These are phyloP conservation scores for Seminavis robusta DNA, from an alignment of 108 stramenopile genomes.

Conservation along the genomic window DNA sequence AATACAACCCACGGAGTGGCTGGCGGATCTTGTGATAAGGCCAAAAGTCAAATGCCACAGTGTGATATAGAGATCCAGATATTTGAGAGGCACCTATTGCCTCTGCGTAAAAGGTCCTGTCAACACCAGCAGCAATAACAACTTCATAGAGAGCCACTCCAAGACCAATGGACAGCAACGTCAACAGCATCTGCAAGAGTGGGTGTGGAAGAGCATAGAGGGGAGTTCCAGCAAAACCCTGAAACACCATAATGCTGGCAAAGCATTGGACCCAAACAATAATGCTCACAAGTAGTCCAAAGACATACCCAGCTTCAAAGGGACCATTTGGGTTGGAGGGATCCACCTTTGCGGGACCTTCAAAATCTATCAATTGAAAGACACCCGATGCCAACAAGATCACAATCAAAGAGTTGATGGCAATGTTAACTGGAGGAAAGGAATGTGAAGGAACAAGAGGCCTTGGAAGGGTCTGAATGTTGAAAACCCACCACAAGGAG, in stretches of 20 bases:
- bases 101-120: background rate
- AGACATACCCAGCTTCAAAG: background rate
- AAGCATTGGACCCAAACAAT: slow-evolving; percentile 5
- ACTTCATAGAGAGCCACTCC: background rate
- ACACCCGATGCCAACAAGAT: background rate
- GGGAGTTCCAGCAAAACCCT: background rate
- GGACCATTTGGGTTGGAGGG: background rate
- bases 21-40: slow-evolving; percentile 1
- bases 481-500: background rate
- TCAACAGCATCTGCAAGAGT: background rate
- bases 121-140: slow-evolving; percentile 2
- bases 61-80: background rate
- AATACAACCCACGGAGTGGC: background rate
- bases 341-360: background rate
- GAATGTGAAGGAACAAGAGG: background rate
- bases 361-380: background rate
- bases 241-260: slow-evolving; percentile 1
- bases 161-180: background rate
- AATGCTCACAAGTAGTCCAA: background rate
- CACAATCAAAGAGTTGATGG: background rate
- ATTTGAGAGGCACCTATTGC: slow-evolving; percentile 1
- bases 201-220: background rate
- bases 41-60: slow-evolving; percentile 6
- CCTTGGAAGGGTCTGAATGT: background rate
- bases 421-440: slow-evolving; percentile 1